phyloP scores from a whole-genome alignment of 2,329 filamentous ascomycete genomes.

The Pseudogymnoascus sp. region DNA sequence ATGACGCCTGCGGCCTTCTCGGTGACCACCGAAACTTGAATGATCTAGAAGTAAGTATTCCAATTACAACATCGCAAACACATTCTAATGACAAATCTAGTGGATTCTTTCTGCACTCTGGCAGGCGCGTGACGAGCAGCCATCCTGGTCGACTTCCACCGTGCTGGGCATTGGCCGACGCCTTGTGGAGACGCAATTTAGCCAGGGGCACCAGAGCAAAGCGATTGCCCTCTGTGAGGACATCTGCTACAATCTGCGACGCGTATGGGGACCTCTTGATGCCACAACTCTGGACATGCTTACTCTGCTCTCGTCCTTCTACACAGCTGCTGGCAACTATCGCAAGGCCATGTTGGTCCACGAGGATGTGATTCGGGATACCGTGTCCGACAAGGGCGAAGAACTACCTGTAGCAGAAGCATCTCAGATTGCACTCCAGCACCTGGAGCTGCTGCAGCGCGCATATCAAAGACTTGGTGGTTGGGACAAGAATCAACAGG shows the following conservation, averaged over 20 bases:
- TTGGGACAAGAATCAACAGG: constrained; percentile 26
- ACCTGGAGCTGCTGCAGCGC: constrained; percentile 31
- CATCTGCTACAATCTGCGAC: constrained; percentile 23
- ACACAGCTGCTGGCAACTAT: constrained; percentile 16
- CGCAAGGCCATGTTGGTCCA: constrained; percentile 19
- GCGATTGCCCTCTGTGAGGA: constrained; percentile 20
- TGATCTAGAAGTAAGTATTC: constrained; percentile 34
- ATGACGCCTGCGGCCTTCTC: constrained; percentile 38
- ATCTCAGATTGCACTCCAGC: constrained; percentile 23
- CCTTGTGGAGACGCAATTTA: constrained; percentile 20
- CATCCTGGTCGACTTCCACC: constrained; percentile 16
- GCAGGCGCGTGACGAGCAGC: constrained; percentile 16
- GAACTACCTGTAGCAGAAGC: constrained; percentile 22
- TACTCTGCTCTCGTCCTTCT: constrained; percentile 18
- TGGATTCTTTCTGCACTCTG: constrained; percentile 15
- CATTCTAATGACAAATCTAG: constrained; percentile 4
- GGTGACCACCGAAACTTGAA: constrained; percentile 39
- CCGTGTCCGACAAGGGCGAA: constrained; percentile 22
- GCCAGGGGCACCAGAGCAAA: constrained; percentile 10
- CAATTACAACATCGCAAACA: neutral
- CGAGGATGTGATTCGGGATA: constrained; percentile 22
- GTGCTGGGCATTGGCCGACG: constrained; percentile 18
- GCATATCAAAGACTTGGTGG: constrained; percentile 35
- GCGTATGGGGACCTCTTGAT: constrained; percentile 20
- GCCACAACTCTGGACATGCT: constrained; percentile 20